These are phyloP conservation scores for Leucocoprinus sp. DNA, from an alignment of 768 basidiomycete species.

Conservation along the genomic window DNA sequence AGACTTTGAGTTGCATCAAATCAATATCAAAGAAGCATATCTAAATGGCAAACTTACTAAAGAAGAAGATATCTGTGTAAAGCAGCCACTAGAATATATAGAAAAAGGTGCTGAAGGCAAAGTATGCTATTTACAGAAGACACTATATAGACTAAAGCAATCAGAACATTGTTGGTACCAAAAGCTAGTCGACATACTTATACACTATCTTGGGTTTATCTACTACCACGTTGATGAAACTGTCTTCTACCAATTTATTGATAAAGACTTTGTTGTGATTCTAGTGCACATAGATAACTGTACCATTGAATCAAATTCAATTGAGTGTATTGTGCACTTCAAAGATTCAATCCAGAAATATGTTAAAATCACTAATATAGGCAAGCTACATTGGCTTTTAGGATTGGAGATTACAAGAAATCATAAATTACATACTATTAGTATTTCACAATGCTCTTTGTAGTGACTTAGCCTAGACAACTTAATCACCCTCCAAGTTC, in stretches of 20 bases:
- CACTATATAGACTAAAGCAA: slow-evolving; percentile 25
- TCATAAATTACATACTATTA: no score
- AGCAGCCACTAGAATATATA: slow-evolving; percentile 24
- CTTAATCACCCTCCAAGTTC: no score
- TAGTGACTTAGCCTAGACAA: no score
- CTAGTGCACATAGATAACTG: no score
- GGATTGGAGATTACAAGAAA: no score
- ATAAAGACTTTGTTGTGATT: no score
- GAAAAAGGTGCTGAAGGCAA: neutral
- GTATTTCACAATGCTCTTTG: no score
- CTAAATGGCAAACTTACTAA: slow-evolving; percentile 27
- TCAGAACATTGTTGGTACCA: slow-evolving; percentile 20
- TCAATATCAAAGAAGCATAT: slow-evolving; percentile 34
- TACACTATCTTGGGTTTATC: slow-evolving; percentile 14
- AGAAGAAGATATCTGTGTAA: slow-evolving; percentile 33
- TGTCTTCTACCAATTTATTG: slow-evolving; percentile 2
- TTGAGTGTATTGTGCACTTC: no score
- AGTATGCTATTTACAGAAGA: slow-evolving; percentile 19
- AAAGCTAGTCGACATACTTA: slow-evolving; percentile 5
- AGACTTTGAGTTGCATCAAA: slow-evolving; percentile 26
- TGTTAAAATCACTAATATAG: no score
- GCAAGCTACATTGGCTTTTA: no score
- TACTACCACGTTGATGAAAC: slow-evolving; percentile 18
- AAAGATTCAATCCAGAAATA: no score
- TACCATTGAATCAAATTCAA: no score